A percentile compares a stretch with the other conserved stretches of the same genome.
Evolutionary conservation across 2,329 filamentous ascomycete genomes (phyloP).

Genomic region (Diaporthe vexans): DNA sequence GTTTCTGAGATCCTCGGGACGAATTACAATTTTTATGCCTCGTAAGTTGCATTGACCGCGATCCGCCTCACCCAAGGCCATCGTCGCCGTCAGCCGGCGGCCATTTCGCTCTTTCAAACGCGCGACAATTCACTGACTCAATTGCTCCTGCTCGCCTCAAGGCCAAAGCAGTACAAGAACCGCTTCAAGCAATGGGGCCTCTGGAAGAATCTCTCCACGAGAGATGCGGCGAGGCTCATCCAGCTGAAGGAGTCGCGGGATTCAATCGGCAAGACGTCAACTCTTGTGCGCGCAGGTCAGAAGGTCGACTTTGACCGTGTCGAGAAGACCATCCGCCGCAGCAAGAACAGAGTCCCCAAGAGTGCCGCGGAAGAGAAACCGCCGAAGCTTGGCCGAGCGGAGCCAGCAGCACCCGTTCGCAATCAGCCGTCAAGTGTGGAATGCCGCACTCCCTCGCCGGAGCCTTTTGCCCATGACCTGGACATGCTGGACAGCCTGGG

Average conservation of each 20-base stretch:
- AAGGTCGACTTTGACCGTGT: constrained; percentile 32
- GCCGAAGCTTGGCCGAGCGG: constrained; percentile 6
- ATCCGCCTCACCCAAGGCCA: not conserved
- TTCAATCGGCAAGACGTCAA: constrained; percentile 37
- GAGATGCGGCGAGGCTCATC: constrained; percentile 33
- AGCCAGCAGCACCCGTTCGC: constrained; percentile 24
- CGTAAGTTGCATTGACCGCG: constrained; percentile 38
- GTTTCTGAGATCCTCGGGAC: constrained; percentile 26
- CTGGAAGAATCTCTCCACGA: constrained; percentile 40
- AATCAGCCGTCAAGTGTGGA: constrained; percentile 35
- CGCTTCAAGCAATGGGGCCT: constrained; percentile 39
- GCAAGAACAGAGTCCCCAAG: constrained; percentile 37
- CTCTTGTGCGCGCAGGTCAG: constrained; percentile 35
- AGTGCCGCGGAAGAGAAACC: not conserved
- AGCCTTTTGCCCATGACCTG: constrained; percentile 9
- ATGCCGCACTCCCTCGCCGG: constrained; percentile 38
- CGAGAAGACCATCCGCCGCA: constrained; percentile 36
- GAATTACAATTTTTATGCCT: constrained; percentile 29
- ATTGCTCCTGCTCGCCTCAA: constrained; percentile 14
- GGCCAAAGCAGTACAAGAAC: constrained; percentile 39
- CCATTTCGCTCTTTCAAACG: not conserved
- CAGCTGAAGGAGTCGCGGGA: constrained; percentile 33
- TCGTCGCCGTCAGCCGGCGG: not conserved
- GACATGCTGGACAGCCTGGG: constrained; percentile 14
- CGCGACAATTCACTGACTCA: constrained; percentile 20